Evolutionary conservation across 345 rosid species (phyloP), one percentile per base, ranked within the genome.

Genomic region (Lumnitzera racemosa): DNA sequence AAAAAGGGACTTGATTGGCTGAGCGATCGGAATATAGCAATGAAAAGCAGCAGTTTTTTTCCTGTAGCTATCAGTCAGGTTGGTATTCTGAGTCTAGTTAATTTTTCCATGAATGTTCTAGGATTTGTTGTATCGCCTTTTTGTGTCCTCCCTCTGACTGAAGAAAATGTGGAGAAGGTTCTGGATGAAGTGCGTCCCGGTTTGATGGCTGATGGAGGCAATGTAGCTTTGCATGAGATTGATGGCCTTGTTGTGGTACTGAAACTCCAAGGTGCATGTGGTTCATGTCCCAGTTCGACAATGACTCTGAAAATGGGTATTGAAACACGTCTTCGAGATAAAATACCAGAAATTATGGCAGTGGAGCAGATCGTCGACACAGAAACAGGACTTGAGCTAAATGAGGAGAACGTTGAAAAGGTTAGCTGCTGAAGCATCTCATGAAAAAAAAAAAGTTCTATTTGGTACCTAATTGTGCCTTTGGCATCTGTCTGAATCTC

Each of bases 281-380:
- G 98, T 6, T 92, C 98, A 16, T 92, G 97, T 77, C 98, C 97
- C 2, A 89, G 96, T 77, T 92, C 98, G 13, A 79, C 94, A 2
- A 87, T 89, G 98, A 92, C 98, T 0, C 76, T 92, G 47, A 87
- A 85, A 76, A 92, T 82, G 96, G 96, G 98, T 54, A 92, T 92
- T 10, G 97, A 92, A 75, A 82, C 84, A 50, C 89, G 91, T 13
- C 82, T 92, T 5, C 79, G 88, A 0, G 97, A 92, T 67, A 92
- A 89, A 69, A 89, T 92, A 23, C 98, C 98, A 0, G 96, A 92
- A 60, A 92, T 92, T 47, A 66, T 92, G 90, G 73, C 65, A 11
- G 95, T 92, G 10, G 96, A 92, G 76, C 97, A 89, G 83, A 87
- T 87, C 70, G 62, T 81, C 60, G 97, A 92, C 67, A 75, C 82